phyloP scores from a whole-genome alignment of 768 basidiomycete species.

The Boletus edulis region DNA sequence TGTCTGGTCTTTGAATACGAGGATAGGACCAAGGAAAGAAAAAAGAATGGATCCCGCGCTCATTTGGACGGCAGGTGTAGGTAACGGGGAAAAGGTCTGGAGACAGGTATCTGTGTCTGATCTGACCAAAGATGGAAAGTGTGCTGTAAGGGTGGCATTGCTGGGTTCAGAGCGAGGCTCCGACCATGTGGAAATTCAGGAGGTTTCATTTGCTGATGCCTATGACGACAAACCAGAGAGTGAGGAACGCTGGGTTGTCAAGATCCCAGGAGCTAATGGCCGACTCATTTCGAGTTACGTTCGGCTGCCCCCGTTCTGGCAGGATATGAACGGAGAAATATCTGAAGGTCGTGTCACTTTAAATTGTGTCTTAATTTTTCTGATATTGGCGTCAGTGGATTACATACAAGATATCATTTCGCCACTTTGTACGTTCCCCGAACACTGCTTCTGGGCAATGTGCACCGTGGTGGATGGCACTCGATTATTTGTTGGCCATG shows the following conservation, averaged over 20 bases:
- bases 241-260: slow-evolving; percentile 7
- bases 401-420: slow-evolving; percentile 16
- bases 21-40: slow-evolving; percentile 52
- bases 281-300: slow-evolving; percentile 38
- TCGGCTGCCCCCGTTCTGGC: slow-evolving; percentile 34
- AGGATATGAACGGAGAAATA: slow-evolving; percentile 48
- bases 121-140: neutral
- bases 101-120: slow-evolving; percentile 31
- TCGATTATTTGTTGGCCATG: slow-evolving; percentile 59
- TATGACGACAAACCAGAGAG: neutral
- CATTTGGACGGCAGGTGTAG: slow-evolving; percentile 33
- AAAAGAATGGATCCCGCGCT: slow-evolving; percentile 57
- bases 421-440: slow-evolving; percentile 45
- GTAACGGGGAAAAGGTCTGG: slow-evolving; percentile 14
- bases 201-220: slow-evolving; percentile 8
- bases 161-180: slow-evolving; percentile 39
- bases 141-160: slow-evolving; percentile 26
- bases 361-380: neutral
- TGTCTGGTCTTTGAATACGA: slow-evolving; percentile 68
- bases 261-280: slow-evolving; percentile 42
- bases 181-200: slow-evolving; percentile 35
- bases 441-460: slow-evolving; percentile 54
- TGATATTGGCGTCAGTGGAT: slow-evolving; percentile 16
- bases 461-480: slow-evolving; percentile 18
- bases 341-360: slow-evolving; percentile 37